These are phyloP conservation scores for Sphaerulina populicola DNA, from an alignment of 2,329 filamentous ascomycete genomes.

Conservation along the genomic window DNA sequence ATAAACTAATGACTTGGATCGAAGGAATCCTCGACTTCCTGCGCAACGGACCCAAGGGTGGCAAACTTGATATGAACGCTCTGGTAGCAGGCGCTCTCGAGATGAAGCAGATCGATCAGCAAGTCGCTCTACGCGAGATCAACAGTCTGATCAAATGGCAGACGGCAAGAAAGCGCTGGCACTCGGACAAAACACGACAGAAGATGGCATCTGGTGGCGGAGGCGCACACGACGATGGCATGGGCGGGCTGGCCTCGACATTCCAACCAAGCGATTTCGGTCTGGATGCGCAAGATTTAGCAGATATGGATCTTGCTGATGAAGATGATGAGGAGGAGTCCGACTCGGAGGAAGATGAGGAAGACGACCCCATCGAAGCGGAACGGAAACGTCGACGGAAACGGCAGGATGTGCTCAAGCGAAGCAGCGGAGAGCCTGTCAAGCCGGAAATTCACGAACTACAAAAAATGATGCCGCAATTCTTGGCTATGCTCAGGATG, in stretches of 20 bases:
- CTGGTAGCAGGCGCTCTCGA: constrained; percentile 74
- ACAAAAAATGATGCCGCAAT: constrained; percentile 30
- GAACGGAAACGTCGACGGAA: constrained; percentile 71
- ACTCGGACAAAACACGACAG: constrained; percentile 92
- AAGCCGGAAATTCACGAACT: constrained; percentile 33
- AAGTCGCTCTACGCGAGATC: constrained; percentile 68
- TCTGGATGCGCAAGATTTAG: constrained; percentile 73
- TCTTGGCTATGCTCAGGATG: constrained; percentile 32
- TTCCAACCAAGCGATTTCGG: constrained; percentile 86
- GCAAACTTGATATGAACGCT: constrained; percentile 88
- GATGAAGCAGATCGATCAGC: constrained; percentile 59
- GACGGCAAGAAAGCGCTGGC: constrained; percentile 92
- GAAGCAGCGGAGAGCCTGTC: constrained; percentile 33
- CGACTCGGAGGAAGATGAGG: constrained; percentile 62
- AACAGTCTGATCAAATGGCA: constrained; percentile 86
- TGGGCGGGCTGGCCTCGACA: constrained; percentile 45
- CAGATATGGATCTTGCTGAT: constrained; percentile 76
- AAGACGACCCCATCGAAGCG: constrained; percentile 76
- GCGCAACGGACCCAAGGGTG: constrained; percentile 69
- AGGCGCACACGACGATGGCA: constrained; percentile 35
- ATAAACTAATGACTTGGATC: constrained; percentile 93
- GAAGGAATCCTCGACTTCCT: constrained; percentile 92
- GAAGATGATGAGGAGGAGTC: constrained; percentile 58
- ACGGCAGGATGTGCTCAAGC: constrained; percentile 63
- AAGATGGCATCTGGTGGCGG: constrained; percentile 89